Evolutionary conservation across 108 stramenopile genomes (phyloP).

Genomic region (Bacterosira constricta): DNA sequence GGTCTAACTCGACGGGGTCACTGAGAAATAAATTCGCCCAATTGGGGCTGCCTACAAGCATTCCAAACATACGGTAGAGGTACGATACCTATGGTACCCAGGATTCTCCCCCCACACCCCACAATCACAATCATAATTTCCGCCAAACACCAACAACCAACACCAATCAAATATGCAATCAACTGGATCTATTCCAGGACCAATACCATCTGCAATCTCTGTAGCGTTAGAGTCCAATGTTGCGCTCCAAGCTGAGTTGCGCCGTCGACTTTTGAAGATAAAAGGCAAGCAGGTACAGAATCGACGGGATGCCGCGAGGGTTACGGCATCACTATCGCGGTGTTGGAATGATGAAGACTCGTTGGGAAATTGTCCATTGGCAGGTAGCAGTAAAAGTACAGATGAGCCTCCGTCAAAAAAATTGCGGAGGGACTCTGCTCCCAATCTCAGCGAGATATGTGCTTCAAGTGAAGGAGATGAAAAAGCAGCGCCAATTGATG

Average conservation of each 20-base stretch:
- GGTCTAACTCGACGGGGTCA: no score
- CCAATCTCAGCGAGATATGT: not conserved
- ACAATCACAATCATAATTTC: no score
- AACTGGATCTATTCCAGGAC: constrained; percentile 1
- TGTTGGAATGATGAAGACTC: not conserved
- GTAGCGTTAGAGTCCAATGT: constrained; percentile 30
- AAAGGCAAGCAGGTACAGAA: constrained; percentile 20
- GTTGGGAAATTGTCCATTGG: constrained; percentile 1
- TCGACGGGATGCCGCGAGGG: constrained; percentile 29
- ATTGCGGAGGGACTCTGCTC: no score
- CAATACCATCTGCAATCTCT: constrained; percentile 37
- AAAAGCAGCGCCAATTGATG: not conserved
- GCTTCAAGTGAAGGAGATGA: not conserved
- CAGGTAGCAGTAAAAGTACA: not conserved
- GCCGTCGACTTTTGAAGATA: constrained; percentile 29
- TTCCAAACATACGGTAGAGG: no score
- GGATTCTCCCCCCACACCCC: no score
- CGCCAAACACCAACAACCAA: no score
- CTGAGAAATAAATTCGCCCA: no score
- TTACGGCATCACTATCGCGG: constrained; percentile 19
- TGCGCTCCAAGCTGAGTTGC: constrained; percentile 35
- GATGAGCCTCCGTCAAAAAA: not conserved
- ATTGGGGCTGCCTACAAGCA: no score
- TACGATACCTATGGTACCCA: no score
- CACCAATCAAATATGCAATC: no score